These are phyloP conservation scores for Karstenula rhodostoma DNA, from an alignment of 2,329 filamentous ascomycete species.

Conservation along the genomic window DNA sequence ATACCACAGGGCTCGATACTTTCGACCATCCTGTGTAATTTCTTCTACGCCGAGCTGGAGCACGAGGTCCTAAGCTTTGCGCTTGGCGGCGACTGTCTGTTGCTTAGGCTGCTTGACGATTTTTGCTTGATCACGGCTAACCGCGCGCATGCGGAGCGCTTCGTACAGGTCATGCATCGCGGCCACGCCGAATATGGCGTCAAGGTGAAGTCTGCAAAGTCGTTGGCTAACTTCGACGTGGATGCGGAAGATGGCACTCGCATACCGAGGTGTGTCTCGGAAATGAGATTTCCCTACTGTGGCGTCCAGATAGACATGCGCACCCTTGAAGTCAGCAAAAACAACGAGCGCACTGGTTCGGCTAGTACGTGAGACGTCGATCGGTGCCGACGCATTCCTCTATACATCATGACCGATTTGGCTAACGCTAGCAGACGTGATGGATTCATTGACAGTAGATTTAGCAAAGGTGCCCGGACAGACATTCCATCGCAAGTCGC, in stretches of 20 bases:
- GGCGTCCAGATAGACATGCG: slow-evolving; percentile 78
- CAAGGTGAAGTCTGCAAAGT: slow-evolving; percentile 78
- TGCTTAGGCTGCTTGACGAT: slow-evolving; percentile 89
- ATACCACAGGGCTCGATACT: slow-evolving; percentile 94
- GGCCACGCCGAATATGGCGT: slow-evolving; percentile 85
- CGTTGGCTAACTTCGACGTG: slow-evolving; percentile 82
- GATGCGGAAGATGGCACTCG: slow-evolving; percentile 60
- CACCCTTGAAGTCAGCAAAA: slow-evolving; percentile 78
- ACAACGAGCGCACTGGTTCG: slow-evolving; percentile 63
- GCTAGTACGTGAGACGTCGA: slow-evolving; percentile 54
- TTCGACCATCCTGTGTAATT: slow-evolving; percentile 88
- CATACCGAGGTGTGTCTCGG: slow-evolving; percentile 49
- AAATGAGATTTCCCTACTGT: slow-evolving; percentile 83
- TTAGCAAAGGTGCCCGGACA: slow-evolving; percentile 75
- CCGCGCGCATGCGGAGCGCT: slow-evolving; percentile 70
- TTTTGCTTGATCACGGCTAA: slow-evolving; percentile 87
- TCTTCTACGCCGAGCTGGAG: slow-evolving; percentile 94
- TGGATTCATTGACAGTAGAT: slow-evolving; percentile 82
- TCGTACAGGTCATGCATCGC: slow-evolving; percentile 80
- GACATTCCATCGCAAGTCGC: slow-evolving; percentile 80
- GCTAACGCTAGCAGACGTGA: slow-evolving; percentile 57
- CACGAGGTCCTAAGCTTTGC: slow-evolving; percentile 73
- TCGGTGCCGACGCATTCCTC: slow-evolving; percentile 7
- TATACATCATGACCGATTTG: slow-evolving; percentile 8
- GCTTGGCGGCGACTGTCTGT: slow-evolving; percentile 64